phyloP scores from a whole-genome alignment of 2,329 filamentous ascomycete genomes.

The Nannizziopsis barbatae region DNA sequence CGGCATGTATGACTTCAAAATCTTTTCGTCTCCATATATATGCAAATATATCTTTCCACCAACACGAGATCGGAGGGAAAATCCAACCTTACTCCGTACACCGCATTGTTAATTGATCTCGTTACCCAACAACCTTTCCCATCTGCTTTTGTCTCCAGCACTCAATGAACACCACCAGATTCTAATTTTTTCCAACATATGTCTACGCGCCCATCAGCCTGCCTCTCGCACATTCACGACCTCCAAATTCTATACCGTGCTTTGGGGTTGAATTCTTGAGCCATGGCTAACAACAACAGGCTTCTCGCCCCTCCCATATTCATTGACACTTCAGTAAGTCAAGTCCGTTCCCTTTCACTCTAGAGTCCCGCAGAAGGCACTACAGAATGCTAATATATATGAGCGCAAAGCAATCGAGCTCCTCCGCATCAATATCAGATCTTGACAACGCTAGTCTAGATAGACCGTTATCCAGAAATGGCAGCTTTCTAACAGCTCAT shows the following conservation, averaged over 20 bases:
- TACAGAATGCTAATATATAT: not conserved
- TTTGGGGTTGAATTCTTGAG: not conserved
- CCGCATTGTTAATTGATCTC: too few species aligned
- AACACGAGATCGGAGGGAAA: too few species aligned
- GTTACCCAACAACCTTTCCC: too few species aligned
- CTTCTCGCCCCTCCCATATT: slow-evolving; percentile 15
- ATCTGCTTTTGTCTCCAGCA: too few species aligned
- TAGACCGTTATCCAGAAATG: slow-evolving; percentile 14
- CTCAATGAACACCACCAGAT: too few species aligned
- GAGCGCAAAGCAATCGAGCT: slow-evolving; percentile 9
- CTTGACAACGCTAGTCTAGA: slow-evolving; percentile 9
- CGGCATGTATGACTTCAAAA: too few species aligned
- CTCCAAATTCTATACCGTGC: not conserved
- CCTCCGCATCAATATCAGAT: slow-evolving; percentile 11
- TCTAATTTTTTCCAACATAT: too few species aligned
- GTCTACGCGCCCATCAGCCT: not conserved
- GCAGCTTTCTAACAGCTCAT: slow-evolving; percentile 14
- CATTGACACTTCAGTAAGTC: slow-evolving; percentile 15
- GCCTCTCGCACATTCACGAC: not conserved
- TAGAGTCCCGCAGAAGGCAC: not conserved
- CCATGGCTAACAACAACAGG: slow-evolving; percentile 16
- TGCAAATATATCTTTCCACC: too few species aligned
- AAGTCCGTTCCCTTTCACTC: not conserved
- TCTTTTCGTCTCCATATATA: too few species aligned
- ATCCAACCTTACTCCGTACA: too few species aligned